These are phyloP conservation scores for Excoecaria cochinchinensis DNA, from an alignment of 345 rosid species.

Conservation along the genomic window DNA sequence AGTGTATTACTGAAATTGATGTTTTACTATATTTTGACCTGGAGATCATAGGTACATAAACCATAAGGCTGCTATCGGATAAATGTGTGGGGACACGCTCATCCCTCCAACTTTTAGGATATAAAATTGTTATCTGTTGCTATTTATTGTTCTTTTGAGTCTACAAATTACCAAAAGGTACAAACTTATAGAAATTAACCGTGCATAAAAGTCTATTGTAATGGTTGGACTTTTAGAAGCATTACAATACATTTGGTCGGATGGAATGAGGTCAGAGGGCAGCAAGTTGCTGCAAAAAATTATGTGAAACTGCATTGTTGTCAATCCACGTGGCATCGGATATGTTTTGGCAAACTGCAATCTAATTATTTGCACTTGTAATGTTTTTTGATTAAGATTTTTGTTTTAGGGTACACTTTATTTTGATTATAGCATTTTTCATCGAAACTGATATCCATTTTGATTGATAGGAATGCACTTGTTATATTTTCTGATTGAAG, in stretches of 20 bases:
- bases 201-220: neutral
- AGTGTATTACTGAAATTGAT: neutral
- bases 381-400: neutral
- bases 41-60: neutral
- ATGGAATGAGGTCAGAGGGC: neutral
- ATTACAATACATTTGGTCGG: neutral
- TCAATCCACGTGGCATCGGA: neutral
- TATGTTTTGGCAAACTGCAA: neutral
- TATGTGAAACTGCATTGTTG: neutral
- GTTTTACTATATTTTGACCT: neutral
- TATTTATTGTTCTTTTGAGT: too few relatives aligned
- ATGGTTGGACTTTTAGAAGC: neutral
- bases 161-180: neutral
- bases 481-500: too few relatives aligned
- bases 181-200: neutral
- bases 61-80: neutral
- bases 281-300: neutral
- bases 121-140: neutral
- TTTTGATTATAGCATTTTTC: neutral
- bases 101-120: neutral
- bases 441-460: neutral
- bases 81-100: neutral
- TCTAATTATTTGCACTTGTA: neutral
- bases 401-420: neutral
- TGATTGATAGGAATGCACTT: constrained; percentile 51